Evolutionary conservation across 2,329 filamentous ascomycete genomes (phyloP).

Genomic region (Clarireedia sp.): DNA sequence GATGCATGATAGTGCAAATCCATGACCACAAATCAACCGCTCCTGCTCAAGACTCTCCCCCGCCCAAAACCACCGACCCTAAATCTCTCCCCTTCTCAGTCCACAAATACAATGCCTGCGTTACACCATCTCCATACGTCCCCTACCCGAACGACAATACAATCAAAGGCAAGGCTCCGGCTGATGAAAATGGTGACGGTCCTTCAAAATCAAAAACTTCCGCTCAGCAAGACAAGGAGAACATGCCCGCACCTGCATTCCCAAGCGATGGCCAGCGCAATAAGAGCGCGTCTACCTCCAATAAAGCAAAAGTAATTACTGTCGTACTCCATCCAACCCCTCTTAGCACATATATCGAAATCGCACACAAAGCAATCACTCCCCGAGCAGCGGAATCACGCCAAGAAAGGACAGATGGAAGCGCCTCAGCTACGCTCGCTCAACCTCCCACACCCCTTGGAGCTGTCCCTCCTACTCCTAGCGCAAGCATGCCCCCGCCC

Average conservation of each 20-base stretch:
- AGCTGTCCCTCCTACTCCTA: slow-evolving; percentile 52
- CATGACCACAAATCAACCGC: slow-evolving; percentile 71
- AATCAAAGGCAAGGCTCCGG: slow-evolving; percentile 27
- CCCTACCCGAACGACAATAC: slow-evolving; percentile 57
- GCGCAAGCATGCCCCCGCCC: slow-evolving; percentile 47
- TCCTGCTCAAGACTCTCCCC: slow-evolving; percentile 51
- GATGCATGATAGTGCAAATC: slow-evolving; percentile 89
- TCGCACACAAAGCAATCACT: slow-evolving; percentile 51
- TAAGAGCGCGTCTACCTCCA: slow-evolving; percentile 32
- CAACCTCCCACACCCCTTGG: slow-evolving; percentile 57
- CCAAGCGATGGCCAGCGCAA: slow-evolving; percentile 38
- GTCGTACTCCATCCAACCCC: slow-evolving; percentile 79
- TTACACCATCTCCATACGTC: slow-evolving; percentile 81
- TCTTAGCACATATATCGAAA: slow-evolving; percentile 65
- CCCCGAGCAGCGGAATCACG: slow-evolving; percentile 50
- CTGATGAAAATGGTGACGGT: slow-evolving; percentile 27
- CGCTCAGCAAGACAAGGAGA: slow-evolving; percentile 49
- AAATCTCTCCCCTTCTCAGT: slow-evolving; percentile 70
- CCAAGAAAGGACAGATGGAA: slow-evolving; percentile 30
- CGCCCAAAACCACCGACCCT: slow-evolving; percentile 46
- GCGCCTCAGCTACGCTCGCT: slow-evolving; percentile 35
- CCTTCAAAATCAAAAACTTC: slow-evolving; percentile 21
- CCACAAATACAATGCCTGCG: slow-evolving; percentile 83
- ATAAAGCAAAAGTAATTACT: slow-evolving; percentile 62
- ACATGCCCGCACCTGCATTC: slow-evolving; percentile 45